A percentile compares a stretch with the other conserved stretches of the same genome.
phyloP scores from a whole-genome alignment of 2,329 filamentous ascomycete genomes.

The Sarocladium kiliense region DNA sequence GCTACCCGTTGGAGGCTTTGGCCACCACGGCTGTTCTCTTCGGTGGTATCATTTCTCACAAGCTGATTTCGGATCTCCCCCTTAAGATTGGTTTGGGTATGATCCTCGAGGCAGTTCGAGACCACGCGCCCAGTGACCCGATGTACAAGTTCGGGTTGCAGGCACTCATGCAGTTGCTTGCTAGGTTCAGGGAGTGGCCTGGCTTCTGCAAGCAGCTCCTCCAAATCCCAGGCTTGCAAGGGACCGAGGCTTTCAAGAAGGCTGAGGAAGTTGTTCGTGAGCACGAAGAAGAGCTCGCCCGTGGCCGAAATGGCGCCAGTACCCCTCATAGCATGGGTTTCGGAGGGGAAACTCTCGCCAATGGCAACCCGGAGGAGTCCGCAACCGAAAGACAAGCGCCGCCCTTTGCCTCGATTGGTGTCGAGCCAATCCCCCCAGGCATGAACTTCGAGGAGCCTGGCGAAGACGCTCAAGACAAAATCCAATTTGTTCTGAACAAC shows the following conservation, averaged over 20 bases:
- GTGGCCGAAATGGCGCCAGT: conserved; percentile 48
- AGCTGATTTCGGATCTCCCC: conserved; percentile 82
- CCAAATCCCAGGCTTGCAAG: conserved; percentile 74
- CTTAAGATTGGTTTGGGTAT: conserved; percentile 93
- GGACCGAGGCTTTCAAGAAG: conserved; percentile 78
- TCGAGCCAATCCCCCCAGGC: conserved; percentile 61
- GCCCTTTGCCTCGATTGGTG: conserved; percentile 73
- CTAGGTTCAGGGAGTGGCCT: conserved; percentile 88
- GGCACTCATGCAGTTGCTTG: conserved; percentile 82
- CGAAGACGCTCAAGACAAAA: conserved; percentile 82
- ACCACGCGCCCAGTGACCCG: conserved; percentile 73
- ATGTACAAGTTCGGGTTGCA: conserved; percentile 99
- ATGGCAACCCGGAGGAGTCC: conserved; percentile 65
- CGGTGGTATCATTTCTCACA: conserved; percentile 91
- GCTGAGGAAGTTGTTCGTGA: conserved; percentile 75
- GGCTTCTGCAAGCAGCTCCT: conserved; percentile 83
- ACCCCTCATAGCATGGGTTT: conserved; percentile 29
- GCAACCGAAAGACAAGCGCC: conserved; percentile 56
- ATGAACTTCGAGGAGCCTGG: conserved; percentile 74
- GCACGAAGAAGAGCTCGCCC: conserved; percentile 54
- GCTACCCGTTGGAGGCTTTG: conserved; percentile 92
- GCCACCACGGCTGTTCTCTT: conserved; percentile 96
- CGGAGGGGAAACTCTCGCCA: conserved; percentile 51
- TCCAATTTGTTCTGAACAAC: conserved; percentile 95
- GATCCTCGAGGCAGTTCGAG: conserved; percentile 93